Evolutionary conservation across 768 basidiomycete species (phyloP).

Genomic region (Cystofilobasidium bisporidii): DNA sequence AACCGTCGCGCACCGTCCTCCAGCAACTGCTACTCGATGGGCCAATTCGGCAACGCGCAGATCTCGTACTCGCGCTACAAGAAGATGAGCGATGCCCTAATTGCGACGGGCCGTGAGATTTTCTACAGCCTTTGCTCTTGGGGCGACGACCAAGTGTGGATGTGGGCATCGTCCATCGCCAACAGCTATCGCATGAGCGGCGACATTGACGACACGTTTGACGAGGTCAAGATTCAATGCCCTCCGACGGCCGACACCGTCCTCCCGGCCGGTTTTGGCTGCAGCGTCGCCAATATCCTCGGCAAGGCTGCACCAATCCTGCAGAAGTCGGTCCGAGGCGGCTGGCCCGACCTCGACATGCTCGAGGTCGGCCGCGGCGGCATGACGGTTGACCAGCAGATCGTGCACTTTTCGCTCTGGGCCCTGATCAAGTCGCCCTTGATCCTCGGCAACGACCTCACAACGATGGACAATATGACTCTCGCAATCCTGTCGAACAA

Average conservation of each 20-base stretch:
- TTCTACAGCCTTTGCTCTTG: conserved; percentile 24
- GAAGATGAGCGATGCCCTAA: conserved; percentile 18
- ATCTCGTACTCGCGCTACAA: conserved; percentile 21
- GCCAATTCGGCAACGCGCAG: conserved; percentile 12
- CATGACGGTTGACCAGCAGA: conserved; percentile 44
- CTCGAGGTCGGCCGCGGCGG: conserved; percentile 32
- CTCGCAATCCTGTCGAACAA: conserved; percentile 17
- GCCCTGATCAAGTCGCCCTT: conserved; percentile 42
- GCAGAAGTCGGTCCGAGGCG: conserved; percentile 21
- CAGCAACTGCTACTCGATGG: conserved; percentile 14
- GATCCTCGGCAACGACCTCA: conserved; percentile 44
- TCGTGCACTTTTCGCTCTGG: conserved; percentile 38
- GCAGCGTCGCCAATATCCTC: conserved; percentile 27
- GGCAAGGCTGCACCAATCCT: conserved; percentile 20
- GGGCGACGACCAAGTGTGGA: conserved; percentile 21
- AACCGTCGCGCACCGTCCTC: background rate
- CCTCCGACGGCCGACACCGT: background rate
- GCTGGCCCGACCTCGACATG: conserved; percentile 26
- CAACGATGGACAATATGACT: conserved; percentile 36
- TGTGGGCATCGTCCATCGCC: conserved; percentile 17
- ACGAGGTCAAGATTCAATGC: background rate
- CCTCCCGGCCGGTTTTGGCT: conserved; percentile 18
- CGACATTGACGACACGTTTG: conserved; percentile 20
- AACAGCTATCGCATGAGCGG: conserved; percentile 24
- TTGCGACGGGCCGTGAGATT: background rate